Percentiles rank a stretch among this genome's conserved stretches.
Evolutionary conservation across 2,329 filamentous ascomycete species (phyloP).

Genomic region (Penicillium sp.): DNA sequence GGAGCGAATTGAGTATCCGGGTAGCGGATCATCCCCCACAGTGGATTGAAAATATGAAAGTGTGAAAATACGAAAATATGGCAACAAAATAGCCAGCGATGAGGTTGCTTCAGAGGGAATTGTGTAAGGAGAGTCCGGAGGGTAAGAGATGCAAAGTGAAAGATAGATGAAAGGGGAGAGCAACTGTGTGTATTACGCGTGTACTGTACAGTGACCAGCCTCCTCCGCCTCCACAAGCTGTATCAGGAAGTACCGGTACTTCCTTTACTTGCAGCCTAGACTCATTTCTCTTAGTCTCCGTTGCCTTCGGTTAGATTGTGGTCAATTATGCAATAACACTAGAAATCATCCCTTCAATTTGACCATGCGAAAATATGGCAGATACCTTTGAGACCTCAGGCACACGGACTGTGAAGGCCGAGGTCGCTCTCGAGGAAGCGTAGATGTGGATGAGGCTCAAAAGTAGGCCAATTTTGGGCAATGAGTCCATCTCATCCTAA

Average conservation of each 20-base stretch:
- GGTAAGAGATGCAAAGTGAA: neutral
- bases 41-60: neutral
- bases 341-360: no score
- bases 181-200: conserved; percentile 21
- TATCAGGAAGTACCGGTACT: conserved; percentile 2
- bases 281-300: no score
- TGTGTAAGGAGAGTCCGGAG: neutral
- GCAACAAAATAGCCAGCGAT: neutral
- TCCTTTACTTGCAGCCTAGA: neutral
- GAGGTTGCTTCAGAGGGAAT: neutral
- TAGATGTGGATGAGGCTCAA: no score
- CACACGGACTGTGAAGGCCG: no score
- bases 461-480: no score
- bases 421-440: no score
- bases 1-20: conserved; percentile 23
- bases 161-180: conserved; percentile 2
- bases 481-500: no score
- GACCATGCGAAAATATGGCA: no score
- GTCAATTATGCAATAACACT: no score
- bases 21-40: conserved; percentile 25
- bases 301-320: no score
- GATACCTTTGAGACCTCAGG: no score
- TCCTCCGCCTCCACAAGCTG: neutral
- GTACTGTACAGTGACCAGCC: conserved; percentile 14
- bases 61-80: neutral